Evolutionary conservation across 129 eudicot species (phyloP).

Genomic region (Tagetes erecta): DNA sequence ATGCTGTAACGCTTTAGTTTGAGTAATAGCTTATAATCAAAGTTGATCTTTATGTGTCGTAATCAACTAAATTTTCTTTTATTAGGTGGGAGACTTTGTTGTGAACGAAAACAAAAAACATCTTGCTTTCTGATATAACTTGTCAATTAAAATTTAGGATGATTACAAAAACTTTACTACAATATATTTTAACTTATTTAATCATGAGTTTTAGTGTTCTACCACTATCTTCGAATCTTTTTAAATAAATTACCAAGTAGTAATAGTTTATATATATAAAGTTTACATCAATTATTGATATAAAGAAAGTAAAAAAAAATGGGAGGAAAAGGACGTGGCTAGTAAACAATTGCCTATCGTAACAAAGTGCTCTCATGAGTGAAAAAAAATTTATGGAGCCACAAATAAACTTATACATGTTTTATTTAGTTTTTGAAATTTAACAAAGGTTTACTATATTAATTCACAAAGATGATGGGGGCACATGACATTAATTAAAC

Average conservation of each 20-base stretch:
- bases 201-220: neutral
- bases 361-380: neutral
- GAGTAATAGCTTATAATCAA: neutral
- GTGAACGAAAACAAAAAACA: neutral
- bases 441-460: too few species aligned
- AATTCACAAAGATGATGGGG: too few species aligned
- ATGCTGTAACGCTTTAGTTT: too few species aligned
- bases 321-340: constrained; percentile 3
- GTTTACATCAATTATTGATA: neutral
- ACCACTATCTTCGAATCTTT: constrained; percentile 6
- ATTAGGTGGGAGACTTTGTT: constrained; percentile 3
- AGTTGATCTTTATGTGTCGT: neutral
- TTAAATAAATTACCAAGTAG: constrained; percentile 24
- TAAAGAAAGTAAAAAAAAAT: neutral
- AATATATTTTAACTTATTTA: neutral
- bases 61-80: neutral
- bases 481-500: too few species aligned
- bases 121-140: neutral
- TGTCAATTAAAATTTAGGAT: neutral
- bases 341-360: neutral
- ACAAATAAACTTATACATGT: too few species aligned
- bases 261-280: constrained; percentile 2
- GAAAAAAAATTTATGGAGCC: too few species aligned
- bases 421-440: too few species aligned
- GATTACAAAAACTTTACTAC: neutral